These are phyloP conservation scores for Poa annua DNA, from an alignment of 176 grass and related monocot species.

Conservation along the genomic window DNA sequence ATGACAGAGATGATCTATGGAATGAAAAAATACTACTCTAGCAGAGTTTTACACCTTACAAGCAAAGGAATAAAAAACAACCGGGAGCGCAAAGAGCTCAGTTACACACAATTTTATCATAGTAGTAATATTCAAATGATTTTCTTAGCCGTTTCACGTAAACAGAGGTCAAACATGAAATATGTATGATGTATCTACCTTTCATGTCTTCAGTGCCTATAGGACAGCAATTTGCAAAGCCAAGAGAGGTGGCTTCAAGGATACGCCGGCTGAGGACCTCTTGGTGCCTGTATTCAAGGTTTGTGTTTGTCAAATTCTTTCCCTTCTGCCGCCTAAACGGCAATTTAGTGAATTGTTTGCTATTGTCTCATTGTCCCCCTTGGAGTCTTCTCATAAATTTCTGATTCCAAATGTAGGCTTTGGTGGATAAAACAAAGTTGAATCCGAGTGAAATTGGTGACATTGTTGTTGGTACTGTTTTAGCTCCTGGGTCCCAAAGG, in stretches of 20 bases:
- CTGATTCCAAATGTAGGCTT: constrained; percentile 50
- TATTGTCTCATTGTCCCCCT: neutral
- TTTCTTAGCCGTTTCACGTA: neutral
- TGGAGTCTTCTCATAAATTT: constrained; percentile 34
- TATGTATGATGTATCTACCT: constrained; percentile 8
- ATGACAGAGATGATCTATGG: neutral
- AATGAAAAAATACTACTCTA: neutral
- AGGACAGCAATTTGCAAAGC: constrained; percentile 95
- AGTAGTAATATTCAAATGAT: neutral
- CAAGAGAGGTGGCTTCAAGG: constrained; percentile 87
- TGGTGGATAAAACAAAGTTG: constrained; percentile 82
- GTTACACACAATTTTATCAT: no score
- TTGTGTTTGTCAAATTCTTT: neutral
- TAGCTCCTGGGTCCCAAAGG: constrained; percentile 90
- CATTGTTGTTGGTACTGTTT: constrained; percentile 92
- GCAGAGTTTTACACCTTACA: no score
- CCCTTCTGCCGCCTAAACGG: neutral
- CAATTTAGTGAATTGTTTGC: neutral
- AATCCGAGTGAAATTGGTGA: constrained; percentile 84
- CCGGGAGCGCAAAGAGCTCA: no score
- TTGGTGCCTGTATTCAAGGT: constrained; percentile 87
- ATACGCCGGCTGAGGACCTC: constrained; percentile 81
- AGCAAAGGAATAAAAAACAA: no score
- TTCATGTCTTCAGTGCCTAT: constrained; percentile 72
- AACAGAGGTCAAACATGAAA: neutral